phyloP scores from a whole-genome alignment of 2,329 filamentous ascomycete genomes.

The Pseudovirgaria hyperparasitica region DNA sequence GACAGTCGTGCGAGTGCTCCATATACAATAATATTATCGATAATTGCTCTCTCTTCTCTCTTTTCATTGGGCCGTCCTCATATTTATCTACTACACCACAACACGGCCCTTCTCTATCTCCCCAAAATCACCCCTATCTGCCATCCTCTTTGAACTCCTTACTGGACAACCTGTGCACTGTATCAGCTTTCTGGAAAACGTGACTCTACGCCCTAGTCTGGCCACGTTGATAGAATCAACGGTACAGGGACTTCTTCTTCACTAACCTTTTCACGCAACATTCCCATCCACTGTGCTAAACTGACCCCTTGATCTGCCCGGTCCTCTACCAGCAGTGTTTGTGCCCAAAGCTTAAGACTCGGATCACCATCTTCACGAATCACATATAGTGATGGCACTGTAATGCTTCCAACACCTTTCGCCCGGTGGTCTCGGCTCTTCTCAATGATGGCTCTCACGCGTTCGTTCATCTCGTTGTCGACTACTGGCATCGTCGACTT shows the following conservation, averaged over 20 bases:
- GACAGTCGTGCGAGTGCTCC: no score
- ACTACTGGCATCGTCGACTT: conserved; percentile 78
- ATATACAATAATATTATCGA: no score
- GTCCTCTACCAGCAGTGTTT: conserved; percentile 91
- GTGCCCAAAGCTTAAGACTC: conserved; percentile 88
- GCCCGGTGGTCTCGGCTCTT: conserved; percentile 84
- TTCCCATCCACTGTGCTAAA: conserved; percentile 85
- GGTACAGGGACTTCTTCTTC: conserved; percentile 2
- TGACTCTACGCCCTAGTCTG: conserved; percentile 3
- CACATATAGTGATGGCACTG: conserved; percentile 84
- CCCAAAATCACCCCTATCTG: background rate
- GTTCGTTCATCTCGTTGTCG: conserved; percentile 94
- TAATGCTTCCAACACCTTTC: conserved; percentile 82
- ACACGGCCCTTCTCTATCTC: background rate
- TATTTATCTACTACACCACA: no score
- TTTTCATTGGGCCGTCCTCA: no score
- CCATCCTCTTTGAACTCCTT: conserved; percentile 9
- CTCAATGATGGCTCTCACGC: conserved; percentile 75
- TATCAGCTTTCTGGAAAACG: conserved; percentile 1
- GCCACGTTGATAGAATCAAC: conserved; percentile 7
- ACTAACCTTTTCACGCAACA: conserved; percentile 84
- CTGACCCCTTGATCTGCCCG: conserved; percentile 88
- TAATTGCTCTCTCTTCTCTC: no score
- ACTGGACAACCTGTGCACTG: conserved; percentile 22
- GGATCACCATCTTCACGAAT: conserved; percentile 94